These are phyloP conservation scores for Arctium lappa DNA, from an alignment of 129 eudicot genomes.

Conservation along the genomic window DNA sequence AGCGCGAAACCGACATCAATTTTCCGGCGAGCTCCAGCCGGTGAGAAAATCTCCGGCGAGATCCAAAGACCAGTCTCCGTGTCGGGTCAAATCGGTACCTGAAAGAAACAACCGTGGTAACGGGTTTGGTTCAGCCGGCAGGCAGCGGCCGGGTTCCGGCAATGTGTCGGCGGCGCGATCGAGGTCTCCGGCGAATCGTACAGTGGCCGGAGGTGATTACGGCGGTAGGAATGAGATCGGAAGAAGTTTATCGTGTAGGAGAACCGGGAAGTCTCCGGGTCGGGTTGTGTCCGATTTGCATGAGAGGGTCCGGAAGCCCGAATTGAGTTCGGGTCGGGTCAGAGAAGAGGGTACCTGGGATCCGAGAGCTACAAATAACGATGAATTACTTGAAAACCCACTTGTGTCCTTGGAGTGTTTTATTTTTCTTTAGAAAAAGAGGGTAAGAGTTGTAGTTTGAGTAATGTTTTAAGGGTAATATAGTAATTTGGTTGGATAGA, in stretches of 20 bases:
- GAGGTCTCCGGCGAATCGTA: constrained; percentile 59
- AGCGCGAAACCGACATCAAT: constrained; percentile 17
- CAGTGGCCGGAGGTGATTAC: constrained; percentile 19
- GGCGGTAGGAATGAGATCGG: constrained; percentile 30
- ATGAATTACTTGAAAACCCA: constrained; percentile 89
- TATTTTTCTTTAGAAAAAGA: constrained; percentile 55
- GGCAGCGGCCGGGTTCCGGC: constrained; percentile 15
- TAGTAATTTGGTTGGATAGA: not conserved
- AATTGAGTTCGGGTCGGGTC: constrained; percentile 25
- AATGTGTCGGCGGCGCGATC: constrained; percentile 33
- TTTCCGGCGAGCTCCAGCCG: constrained; percentile 34
- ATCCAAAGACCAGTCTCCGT: constrained; percentile 44
- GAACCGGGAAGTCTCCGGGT: constrained; percentile 63
- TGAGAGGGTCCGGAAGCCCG: constrained; percentile 28
- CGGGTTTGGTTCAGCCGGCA: constrained; percentile 22
- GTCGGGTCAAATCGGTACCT: constrained; percentile 31
- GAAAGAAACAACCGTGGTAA: constrained; percentile 20
- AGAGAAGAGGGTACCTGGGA: constrained; percentile 35
- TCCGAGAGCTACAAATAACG: constrained; percentile 20
- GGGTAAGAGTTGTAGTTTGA: constrained; percentile 23
- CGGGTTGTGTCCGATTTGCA: constrained; percentile 54
- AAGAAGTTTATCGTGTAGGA: constrained; percentile 55
- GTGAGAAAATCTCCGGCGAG: constrained; percentile 51
- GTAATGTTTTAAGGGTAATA: not conserved
- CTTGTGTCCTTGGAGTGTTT: constrained; percentile 95